phyloP scores from a whole-genome alignment of 345 rosid species.

The Crucihimalaya himalaica region DNA sequence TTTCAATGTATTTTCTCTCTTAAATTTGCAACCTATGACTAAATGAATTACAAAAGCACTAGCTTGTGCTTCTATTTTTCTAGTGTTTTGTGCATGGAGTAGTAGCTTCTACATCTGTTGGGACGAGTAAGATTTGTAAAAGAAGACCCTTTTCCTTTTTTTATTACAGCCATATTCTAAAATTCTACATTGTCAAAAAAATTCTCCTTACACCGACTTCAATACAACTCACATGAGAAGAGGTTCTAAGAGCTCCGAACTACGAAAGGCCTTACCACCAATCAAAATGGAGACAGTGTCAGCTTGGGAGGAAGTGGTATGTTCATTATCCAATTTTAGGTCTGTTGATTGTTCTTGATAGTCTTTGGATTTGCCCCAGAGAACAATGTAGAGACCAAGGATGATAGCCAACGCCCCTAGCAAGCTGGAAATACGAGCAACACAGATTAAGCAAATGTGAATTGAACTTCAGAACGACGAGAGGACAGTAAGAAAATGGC shows the following conservation, averaged over 20 bases:
- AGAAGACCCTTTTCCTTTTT: conserved; percentile 7
- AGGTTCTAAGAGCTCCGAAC: conserved; percentile 37
- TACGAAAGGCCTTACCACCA: conserved; percentile 31
- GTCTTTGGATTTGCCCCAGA: conserved; percentile 73
- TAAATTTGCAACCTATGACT: conserved; percentile 12
- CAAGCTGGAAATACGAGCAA: conserved; percentile 42
- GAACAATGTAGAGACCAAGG: conserved; percentile 51
- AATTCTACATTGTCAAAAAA: not conserved
- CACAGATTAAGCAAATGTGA: not conserved
- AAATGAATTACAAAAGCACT: conserved; percentile 20
- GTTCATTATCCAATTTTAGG: conserved; percentile 34
- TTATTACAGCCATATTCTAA: not conserved
- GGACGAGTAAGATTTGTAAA: conserved; percentile 22
- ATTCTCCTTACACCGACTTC: not conserved
- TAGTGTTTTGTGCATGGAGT: conserved; percentile 14
- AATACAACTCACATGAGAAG: conserved; percentile 31
- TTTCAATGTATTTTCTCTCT: conserved; percentile 7
- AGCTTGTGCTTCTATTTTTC: conserved; percentile 29
- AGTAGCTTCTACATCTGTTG: conserved; percentile 3
- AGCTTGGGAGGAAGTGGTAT: conserved; percentile 1
- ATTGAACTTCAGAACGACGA: not conserved
- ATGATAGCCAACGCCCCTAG: conserved; percentile 52
- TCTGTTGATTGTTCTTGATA: conserved; percentile 30
- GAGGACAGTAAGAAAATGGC: not conserved
- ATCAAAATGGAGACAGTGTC: conserved; percentile 37